phyloP scores from a whole-genome alignment of 2,329 filamentous ascomycete species.

The Diaporthe eres region DNA sequence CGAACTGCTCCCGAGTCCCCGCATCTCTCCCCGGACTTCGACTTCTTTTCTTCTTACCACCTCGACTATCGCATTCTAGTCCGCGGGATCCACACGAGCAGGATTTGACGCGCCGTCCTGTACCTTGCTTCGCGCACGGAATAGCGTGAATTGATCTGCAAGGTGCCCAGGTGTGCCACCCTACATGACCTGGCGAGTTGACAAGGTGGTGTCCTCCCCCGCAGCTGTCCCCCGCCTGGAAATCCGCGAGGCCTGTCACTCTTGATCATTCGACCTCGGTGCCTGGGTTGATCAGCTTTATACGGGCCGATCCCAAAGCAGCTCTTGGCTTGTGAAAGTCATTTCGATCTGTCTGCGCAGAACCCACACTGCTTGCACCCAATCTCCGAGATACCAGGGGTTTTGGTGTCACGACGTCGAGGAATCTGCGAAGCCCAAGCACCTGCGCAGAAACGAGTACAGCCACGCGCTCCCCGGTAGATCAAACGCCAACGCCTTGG shows the following conservation, averaged over 20 bases:
- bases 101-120: constrained; percentile 3
- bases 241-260: not conserved
- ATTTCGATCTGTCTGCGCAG: constrained; percentile 13
- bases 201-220: constrained; percentile 26
- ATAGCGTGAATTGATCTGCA: constrained; percentile 23
- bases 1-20: not conserved
- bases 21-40: not conserved
- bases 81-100: constrained; percentile 8
- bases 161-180: constrained; percentile 24
- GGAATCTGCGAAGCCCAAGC: not conserved
- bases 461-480: constrained; percentile 16
- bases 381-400: constrained; percentile 5
- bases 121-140: constrained; percentile 28
- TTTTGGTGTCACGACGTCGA: constrained; percentile 6
- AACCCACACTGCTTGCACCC: not conserved
- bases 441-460: constrained; percentile 5
- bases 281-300: constrained; percentile 36
- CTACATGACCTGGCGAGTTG: constrained; percentile 11
- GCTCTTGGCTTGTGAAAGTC: constrained; percentile 41
- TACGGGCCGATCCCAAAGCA: constrained; percentile 31
- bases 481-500: constrained; percentile 11
- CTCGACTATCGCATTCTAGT: constrained; percentile 1
- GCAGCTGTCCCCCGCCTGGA: constrained; percentile 33
- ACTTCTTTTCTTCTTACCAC: not conserved
- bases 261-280: constrained; percentile 37